Percentiles rank a stretch among this genome's conserved stretches.
Conservation (phyloP, 257 asterid genomes). For the Solanum sitiens region DNA sequence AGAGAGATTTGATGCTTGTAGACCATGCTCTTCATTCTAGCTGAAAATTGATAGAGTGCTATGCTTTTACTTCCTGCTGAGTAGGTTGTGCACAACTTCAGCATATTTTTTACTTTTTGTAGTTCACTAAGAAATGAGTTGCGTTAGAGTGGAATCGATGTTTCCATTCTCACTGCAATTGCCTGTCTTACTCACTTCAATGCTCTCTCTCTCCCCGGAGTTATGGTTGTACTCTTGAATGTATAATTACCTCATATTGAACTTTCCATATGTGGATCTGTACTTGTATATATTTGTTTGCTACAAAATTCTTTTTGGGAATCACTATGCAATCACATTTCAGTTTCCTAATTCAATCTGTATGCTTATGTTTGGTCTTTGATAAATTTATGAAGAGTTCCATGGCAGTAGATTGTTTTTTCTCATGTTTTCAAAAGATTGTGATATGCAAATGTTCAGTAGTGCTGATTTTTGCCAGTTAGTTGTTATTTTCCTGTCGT, state of each 20-base stretch:
- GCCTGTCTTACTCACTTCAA: background rate
- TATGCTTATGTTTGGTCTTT: background rate
- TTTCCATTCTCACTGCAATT: background rate
- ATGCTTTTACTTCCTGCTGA: background rate
- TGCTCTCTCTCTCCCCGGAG: background rate
- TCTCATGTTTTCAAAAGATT: background rate
- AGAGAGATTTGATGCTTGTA: background rate
- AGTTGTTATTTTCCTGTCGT: background rate
- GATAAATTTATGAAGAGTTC: background rate
- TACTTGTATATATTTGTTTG: background rate
- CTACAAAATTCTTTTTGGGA: background rate
- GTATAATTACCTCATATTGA: background rate
- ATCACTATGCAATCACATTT: background rate
- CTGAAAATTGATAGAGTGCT: background rate
- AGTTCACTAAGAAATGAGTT: conserved; percentile 1
- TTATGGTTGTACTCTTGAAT: background rate
- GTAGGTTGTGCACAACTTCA: background rate
- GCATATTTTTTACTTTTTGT: background rate
- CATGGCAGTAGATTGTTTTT: background rate
- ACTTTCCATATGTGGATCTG: background rate
- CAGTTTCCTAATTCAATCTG: background rate
- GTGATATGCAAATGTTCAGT: background rate
- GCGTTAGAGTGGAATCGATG: background rate
- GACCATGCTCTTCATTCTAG: background rate
- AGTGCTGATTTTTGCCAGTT: background rate